Conservation (phyloP, 257 asterid genomes). For the Fraxinus anomala region DNA sequence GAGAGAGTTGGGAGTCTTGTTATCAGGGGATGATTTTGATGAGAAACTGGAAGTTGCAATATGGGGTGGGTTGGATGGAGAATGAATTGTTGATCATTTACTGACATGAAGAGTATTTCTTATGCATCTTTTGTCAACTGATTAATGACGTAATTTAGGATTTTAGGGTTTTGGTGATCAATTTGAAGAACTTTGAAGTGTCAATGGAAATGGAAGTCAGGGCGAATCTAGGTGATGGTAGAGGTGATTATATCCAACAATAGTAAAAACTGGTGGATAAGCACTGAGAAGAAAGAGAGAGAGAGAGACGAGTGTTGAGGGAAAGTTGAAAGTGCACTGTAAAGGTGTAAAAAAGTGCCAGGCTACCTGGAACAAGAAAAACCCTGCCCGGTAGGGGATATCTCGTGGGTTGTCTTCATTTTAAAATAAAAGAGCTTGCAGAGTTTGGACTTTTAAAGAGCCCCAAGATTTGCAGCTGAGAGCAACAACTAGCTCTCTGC, state of each 20-base stretch:
- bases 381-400: neutral
- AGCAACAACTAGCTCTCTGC: neutral
- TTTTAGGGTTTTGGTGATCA: neutral
- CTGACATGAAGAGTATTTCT: neutral
- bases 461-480: neutral
- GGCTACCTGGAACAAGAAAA: neutral
- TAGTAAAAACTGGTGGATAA: neutral
- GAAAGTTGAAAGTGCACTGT: neutral
- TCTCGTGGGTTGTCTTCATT: neutral
- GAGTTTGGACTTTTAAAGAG: neutral
- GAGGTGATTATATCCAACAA: neutral
- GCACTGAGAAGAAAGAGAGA: neutral
- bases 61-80: slow-evolving; percentile 7
- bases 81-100: neutral
- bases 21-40: neutral
- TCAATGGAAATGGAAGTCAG: neutral
- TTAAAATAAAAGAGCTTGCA: neutral
- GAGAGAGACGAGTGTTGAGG: neutral
- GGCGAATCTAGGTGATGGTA: neutral
- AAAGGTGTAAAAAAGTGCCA: neutral
- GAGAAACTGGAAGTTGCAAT: slow-evolving; percentile 9
- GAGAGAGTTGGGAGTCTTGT: slow-evolving; percentile 20
- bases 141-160: neutral
- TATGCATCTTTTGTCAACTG: neutral
- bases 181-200: neutral